These are phyloP conservation scores for Leccinellum rugosiceps DNA, from an alignment of 768 basidiomycete species.

Conservation along the genomic window DNA sequence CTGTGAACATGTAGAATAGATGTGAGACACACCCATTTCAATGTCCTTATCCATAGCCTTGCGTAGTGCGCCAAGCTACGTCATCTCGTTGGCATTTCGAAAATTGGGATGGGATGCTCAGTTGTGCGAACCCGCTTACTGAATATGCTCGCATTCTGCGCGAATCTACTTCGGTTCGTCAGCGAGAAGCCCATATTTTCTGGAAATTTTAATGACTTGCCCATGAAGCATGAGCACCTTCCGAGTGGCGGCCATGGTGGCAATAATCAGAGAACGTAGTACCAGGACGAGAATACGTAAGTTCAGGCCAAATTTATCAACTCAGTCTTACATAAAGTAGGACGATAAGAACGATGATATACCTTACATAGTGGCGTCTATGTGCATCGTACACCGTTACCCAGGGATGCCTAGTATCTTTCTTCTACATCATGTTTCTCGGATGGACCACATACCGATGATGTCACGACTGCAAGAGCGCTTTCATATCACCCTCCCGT, in stretches of 20 bases:
- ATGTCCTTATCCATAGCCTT: constrained; percentile 64
- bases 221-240: constrained; percentile 48
- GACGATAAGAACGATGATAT: neutral
- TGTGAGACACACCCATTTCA: constrained; percentile 51
- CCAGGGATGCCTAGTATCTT: neutral
- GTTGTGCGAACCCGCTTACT: constrained; percentile 58
- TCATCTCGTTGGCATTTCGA: neutral
- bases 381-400: constrained; percentile 1
- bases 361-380: neutral
- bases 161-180: constrained; percentile 43
- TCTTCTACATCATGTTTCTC: neutral
- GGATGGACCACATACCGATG: neutral
- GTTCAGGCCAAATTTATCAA: neutral
- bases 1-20: neutral
- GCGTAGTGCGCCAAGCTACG: constrained; percentile 67
- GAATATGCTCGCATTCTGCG: constrained; percentile 69
- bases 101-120: neutral
- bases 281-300: neutral
- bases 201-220: constrained; percentile 21
- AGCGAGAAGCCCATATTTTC: neutral
- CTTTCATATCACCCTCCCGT: constrained; percentile 23
- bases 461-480: constrained; percentile 6
- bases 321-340: neutral
- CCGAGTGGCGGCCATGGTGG: constrained; percentile 22
- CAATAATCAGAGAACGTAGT: neutral